Conservation (phyloP, 2,329 filamentous ascomycete genomes). For the Fusarium sororula region DNA sequence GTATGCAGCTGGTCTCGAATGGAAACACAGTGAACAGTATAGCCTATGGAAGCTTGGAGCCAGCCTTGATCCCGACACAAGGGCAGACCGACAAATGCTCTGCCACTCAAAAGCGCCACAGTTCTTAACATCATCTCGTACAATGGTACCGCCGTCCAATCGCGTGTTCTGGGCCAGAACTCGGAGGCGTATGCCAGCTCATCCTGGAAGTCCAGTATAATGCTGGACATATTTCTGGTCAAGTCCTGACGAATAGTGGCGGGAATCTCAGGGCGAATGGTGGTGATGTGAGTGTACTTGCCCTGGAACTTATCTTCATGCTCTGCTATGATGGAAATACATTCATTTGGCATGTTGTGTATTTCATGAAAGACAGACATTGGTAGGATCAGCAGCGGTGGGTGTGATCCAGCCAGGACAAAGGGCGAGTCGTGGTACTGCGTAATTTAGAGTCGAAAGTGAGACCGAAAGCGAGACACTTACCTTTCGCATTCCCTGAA, state of each 20-base stretch:
- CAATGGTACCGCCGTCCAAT: fast-evolving
- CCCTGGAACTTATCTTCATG: neutral
- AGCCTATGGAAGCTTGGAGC: neutral
- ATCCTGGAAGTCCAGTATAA: neutral
- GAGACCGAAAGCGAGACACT: fast-evolving
- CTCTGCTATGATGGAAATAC: neutral
- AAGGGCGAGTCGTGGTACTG: neutral
- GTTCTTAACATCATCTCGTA: neutral
- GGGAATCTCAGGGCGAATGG: neutral
- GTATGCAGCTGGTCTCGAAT: neutral
- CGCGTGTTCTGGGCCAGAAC: fast-evolving
- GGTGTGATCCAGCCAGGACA: neutral
- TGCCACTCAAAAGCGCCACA: neutral
- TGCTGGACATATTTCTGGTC: neutral
- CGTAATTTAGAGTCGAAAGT: fast-evolving
- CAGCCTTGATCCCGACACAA: neutral
- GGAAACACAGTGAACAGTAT: neutral
- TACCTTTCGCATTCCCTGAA: neutral
- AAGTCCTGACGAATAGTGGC: neutral
- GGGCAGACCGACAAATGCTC: neutral
- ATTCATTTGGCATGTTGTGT: neutral
- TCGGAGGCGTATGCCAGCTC: neutral
- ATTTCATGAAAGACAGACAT: neutral
- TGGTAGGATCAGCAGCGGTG: neutral
- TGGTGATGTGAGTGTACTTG: neutral